A percentile compares a stretch with the other conserved stretches of the same genome.
These are phyloP conservation scores for Irpex rosettiformis DNA, from an alignment of 1,284 basidiomycete genomes.

Conservation along the genomic window DNA sequence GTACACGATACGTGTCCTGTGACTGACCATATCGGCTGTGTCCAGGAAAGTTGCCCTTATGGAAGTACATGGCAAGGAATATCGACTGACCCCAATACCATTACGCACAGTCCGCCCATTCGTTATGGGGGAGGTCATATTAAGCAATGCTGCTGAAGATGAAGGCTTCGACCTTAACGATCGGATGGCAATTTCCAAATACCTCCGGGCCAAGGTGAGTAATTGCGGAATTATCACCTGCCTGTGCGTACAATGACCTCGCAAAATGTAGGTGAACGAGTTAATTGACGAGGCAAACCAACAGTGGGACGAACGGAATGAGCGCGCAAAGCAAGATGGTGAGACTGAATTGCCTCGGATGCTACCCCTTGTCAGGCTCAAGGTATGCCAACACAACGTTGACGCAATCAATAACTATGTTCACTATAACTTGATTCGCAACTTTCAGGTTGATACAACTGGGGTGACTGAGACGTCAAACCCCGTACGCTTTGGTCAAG, in stretches of 20 bases:
- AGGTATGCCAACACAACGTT: slow-evolving; percentile 40
- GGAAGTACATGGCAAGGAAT: slow-evolving; percentile 84
- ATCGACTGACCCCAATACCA: slow-evolving; percentile 80
- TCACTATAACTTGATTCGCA: neutral
- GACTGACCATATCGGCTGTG: neutral
- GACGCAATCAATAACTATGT: neutral
- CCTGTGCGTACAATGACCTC: neutral
- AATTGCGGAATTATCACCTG: slow-evolving; percentile 12
- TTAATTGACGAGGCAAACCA: slow-evolving; percentile 76
- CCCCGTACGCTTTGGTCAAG: slow-evolving; percentile 94
- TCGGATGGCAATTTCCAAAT: slow-evolving; percentile 80
- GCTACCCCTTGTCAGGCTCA: slow-evolving; percentile 88
- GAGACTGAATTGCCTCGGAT: slow-evolving; percentile 64
- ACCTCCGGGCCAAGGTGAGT: slow-evolving; percentile 64
- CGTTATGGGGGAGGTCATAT: slow-evolving; percentile 81
- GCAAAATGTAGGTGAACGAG: slow-evolving; percentile 58
- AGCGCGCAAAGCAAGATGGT: slow-evolving; percentile 60
- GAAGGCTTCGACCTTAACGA: slow-evolving; percentile 74
- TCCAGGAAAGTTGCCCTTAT: slow-evolving; percentile 86
- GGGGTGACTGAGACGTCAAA: slow-evolving; percentile 89
- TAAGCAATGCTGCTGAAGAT: slow-evolving; percentile 75
- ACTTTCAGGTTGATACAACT: slow-evolving; percentile 80
- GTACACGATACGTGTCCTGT: slow-evolving; percentile 2
- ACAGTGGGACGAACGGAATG: slow-evolving; percentile 81
- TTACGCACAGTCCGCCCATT: slow-evolving; percentile 94